Conservation (phyloP, 2,329 filamentous ascomycete genomes). For the Sclerotinia minor region DNA sequence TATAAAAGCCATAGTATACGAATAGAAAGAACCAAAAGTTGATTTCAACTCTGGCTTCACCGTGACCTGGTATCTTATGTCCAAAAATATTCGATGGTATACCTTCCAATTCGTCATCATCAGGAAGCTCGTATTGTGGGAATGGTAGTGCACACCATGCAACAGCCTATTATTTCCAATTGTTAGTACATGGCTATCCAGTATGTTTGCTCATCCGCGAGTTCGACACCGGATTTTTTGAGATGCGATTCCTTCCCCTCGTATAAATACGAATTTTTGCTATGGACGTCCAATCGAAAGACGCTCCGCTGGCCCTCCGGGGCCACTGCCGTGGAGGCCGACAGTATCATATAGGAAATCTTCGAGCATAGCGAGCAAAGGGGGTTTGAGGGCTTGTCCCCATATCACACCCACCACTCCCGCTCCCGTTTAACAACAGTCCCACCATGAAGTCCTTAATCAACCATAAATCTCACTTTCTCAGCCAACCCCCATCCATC, state of each 20-base stretch:
- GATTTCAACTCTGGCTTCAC: conserved; percentile 61
- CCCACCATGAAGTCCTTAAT: too few species aligned
- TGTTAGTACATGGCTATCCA: neutral
- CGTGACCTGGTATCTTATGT: conserved; percentile 59
- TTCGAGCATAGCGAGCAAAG: neutral
- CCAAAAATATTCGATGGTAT: conserved; percentile 30
- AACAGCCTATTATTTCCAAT: conserved; percentile 50
- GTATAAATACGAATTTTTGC: neutral
- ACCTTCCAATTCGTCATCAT: conserved; percentile 44
- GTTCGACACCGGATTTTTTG: neutral
- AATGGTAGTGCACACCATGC: conserved; percentile 66
- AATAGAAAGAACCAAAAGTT: conserved; percentile 74
- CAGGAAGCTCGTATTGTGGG: conserved; percentile 58
- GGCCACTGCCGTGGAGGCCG: neutral
- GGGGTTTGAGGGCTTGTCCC: neutral
- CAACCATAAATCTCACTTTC: neutral
- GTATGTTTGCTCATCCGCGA: neutral
- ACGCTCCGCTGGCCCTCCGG: conserved; percentile 11
- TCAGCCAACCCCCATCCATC: neutral
- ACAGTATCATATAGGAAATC: neutral
- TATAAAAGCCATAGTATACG: conserved; percentile 70
- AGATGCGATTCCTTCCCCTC: neutral
- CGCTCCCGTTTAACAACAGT: too few species aligned
- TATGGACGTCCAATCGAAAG: neutral
- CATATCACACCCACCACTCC: neutral